These are phyloP conservation scores for Cercospora sp. DNA, from an alignment of 2,329 filamentous ascomycete species.

Conservation along the genomic window DNA sequence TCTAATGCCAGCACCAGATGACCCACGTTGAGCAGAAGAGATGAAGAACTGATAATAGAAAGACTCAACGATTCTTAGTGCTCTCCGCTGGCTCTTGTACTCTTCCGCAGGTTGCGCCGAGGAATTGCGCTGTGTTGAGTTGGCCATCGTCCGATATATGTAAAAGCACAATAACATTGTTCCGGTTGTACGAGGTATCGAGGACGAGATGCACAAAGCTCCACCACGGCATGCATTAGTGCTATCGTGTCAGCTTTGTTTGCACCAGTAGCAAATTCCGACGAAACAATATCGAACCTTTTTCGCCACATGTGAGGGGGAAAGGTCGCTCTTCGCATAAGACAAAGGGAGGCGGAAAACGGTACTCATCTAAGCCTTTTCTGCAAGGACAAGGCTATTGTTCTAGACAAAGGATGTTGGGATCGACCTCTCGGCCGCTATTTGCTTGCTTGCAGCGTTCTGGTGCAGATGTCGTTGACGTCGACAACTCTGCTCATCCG, in stretches of 20 bases:
- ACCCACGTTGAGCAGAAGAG: not conserved
- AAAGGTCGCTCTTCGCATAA: not conserved
- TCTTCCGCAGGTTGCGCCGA: not conserved
- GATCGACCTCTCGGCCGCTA: not conserved
- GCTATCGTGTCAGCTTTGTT: not conserved
- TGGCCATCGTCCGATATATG: not conserved
- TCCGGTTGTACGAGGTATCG: not conserved
- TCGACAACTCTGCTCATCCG: not conserved
- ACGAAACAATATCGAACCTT: not conserved
- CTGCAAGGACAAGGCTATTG: not conserved
- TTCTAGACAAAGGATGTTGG: not conserved
- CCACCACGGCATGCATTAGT: not conserved
- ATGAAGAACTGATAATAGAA: not conserved
- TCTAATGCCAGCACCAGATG: not conserved
- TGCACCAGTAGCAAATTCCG: not conserved
- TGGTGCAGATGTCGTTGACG: not conserved
- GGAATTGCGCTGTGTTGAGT: not conserved
- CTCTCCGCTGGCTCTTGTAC: not conserved
- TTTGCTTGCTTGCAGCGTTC: not conserved
- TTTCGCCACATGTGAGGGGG: not conserved
- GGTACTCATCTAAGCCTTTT: not conserved
- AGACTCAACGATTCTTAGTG: not conserved
- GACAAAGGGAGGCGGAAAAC: not conserved
- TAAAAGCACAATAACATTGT: not conserved
- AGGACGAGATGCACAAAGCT: not conserved